Conservation (phyloP, 495 filamentous ascomycete species). For the Collariella sp. region DNA sequence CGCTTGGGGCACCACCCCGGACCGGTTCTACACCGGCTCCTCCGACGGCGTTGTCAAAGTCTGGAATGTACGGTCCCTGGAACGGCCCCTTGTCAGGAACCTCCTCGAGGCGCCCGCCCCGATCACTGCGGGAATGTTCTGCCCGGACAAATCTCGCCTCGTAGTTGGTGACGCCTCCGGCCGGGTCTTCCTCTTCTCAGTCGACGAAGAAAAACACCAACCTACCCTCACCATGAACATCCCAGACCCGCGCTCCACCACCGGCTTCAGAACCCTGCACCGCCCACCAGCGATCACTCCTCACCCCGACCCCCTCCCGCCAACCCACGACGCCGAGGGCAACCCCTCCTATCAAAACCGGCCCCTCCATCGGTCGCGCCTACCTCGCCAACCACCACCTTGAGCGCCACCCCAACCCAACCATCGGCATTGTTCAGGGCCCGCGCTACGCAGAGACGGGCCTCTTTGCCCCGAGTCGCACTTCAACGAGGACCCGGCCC, state of each 20-base stretch:
- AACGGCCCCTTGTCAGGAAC: slow-evolving; percentile 55
- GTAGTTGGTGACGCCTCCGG: slow-evolving; percentile 71
- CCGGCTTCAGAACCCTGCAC: slow-evolving; percentile 17
- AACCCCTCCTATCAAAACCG: slow-evolving; percentile 12
- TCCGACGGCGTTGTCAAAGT: slow-evolving; percentile 81
- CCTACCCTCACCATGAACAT: slow-evolving; percentile 14
- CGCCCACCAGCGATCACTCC: slow-evolving; percentile 36
- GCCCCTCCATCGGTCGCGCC: slow-evolving; percentile 11
- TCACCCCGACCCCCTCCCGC: slow-evolving; percentile 37
- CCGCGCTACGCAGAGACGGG: slow-evolving; percentile 33
- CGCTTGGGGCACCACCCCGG: slow-evolving; percentile 62
- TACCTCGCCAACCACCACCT: slow-evolving; percentile 30
- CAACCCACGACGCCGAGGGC: slow-evolving; percentile 18
- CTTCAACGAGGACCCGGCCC: slow-evolving; percentile 22
- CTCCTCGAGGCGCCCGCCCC: slow-evolving; percentile 42
- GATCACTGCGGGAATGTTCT: slow-evolving; percentile 61
- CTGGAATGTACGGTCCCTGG: slow-evolving; percentile 60
- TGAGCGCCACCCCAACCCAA: slow-evolving; percentile 22
- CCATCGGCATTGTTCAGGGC: slow-evolving; percentile 40
- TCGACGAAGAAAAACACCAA: slow-evolving; percentile 31
- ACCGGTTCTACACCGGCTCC: slow-evolving; percentile 78
- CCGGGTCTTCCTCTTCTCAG: slow-evolving; percentile 57
- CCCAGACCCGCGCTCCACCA: slow-evolving; percentile 10
- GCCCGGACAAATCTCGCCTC: slow-evolving; percentile 59
- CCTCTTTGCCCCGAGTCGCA: slow-evolving; percentile 36